Percentiles rank a stretch among this genome's conserved stretches.
Evolutionary conservation across 2,329 filamentous ascomycete species (phyloP).

Genomic region (Ascochyta fabae): DNA sequence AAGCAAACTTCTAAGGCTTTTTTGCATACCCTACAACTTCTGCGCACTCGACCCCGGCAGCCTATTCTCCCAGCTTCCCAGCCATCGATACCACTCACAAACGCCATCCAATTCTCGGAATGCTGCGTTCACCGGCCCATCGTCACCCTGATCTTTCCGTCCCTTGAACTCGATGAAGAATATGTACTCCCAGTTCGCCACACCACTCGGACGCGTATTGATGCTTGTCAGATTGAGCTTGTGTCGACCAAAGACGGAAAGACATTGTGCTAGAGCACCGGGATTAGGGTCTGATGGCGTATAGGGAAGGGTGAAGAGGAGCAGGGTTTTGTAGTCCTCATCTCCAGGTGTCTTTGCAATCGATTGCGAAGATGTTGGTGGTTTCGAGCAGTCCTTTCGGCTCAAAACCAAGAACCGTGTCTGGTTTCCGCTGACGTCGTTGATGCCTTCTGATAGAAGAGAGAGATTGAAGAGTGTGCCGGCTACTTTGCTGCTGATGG

Average conservation of each 20-base stretch:
- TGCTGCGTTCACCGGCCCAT: slow-evolving; percentile 65
- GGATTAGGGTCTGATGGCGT: slow-evolving; percentile 78
- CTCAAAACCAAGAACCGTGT: slow-evolving; percentile 77
- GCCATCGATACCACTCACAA: slow-evolving; percentile 70
- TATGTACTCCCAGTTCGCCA: slow-evolving; percentile 83
- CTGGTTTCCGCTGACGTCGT: slow-evolving; percentile 77
- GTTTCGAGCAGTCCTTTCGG: slow-evolving; percentile 17
- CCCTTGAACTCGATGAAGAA: slow-evolving; percentile 93
- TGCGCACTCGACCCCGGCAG: neutral
- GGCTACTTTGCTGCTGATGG: slow-evolving; percentile 78
- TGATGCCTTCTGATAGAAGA: slow-evolving; percentile 72
- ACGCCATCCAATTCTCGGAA: slow-evolving; percentile 64
- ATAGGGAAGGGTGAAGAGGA: slow-evolving; percentile 80
- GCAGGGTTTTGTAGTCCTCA: slow-evolving; percentile 67
- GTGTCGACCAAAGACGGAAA: slow-evolving; percentile 77
- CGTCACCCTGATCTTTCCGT: slow-evolving; percentile 63
- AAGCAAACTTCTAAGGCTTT: too few relatives aligned
- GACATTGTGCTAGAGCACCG: slow-evolving; percentile 81
- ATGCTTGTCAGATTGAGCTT: slow-evolving; percentile 88
- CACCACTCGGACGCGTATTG: slow-evolving; percentile 80
- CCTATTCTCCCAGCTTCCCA: slow-evolving; percentile 66
- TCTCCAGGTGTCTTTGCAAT: neutral
- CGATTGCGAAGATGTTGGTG: neutral
- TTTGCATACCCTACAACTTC: neutral
- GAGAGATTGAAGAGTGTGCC: slow-evolving; percentile 71